Evolutionary conservation across 78 protist genomes (phyloP).

Genomic region (Polysphondylium violaceum): DNA sequence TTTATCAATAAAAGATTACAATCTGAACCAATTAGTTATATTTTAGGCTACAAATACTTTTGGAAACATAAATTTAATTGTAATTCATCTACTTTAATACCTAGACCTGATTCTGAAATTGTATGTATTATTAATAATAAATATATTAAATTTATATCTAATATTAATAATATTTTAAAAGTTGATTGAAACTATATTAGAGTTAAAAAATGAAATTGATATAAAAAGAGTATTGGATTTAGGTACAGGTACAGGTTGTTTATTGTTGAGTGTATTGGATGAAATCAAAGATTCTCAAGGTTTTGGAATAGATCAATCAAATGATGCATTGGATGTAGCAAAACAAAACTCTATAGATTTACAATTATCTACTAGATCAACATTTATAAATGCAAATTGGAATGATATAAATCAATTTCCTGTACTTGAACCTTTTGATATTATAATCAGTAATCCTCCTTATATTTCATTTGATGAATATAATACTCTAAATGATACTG

Average conservation of each 20-base stretch:
- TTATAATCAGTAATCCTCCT: constrained; percentile 66
- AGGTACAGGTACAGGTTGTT: constrained; percentile 76
- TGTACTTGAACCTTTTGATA: not conserved
- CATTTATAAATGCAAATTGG: constrained; percentile 35
- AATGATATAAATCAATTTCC: not conserved
- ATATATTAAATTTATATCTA: not conserved
- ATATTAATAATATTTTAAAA: not conserved
- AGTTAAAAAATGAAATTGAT: not conserved
- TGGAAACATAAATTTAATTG: constrained; percentile 63
- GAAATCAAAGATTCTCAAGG: constrained; percentile 31
- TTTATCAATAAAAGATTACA: constrained; percentile 28
- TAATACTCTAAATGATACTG: constrained; percentile 5
- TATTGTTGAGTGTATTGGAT: constrained; percentile 20
- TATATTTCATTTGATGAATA: constrained; percentile 50
- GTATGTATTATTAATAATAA: not conserved
- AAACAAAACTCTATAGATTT: constrained; percentile 15
- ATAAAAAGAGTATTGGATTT: constrained; percentile 27
- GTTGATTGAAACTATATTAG: constrained; percentile 35
- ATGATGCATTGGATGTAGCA: constrained; percentile 42
- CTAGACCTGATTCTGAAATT: constrained; percentile 70
- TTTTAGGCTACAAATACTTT: constrained; percentile 59
- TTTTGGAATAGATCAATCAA: constrained; percentile 49
- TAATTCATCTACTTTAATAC: constrained; percentile 46
- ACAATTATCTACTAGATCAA: not conserved
- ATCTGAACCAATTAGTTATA: constrained; percentile 59